Evolutionary conservation across 345 rosid species (phyloP).

Genomic region (Syzygium aromaticum): DNA sequence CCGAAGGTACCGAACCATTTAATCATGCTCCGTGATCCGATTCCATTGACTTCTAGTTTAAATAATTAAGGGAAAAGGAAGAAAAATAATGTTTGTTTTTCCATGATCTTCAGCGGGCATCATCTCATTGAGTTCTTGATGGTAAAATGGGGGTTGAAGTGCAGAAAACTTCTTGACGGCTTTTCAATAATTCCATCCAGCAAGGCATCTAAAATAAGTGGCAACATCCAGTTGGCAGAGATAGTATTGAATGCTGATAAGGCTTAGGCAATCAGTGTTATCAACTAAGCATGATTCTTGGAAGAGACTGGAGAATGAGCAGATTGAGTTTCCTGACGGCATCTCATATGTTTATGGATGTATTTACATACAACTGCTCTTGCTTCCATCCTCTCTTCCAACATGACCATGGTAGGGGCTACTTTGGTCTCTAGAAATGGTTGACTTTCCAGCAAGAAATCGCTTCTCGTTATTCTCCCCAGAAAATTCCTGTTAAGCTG

Average conservation of each 20-base stretch:
- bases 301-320: background rate
- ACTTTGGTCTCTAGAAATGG: background rate
- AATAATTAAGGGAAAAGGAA: too few species aligned
- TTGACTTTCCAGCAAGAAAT: background rate
- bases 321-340: background rate
- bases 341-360: background rate
- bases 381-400: background rate
- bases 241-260: slow-evolving; percentile 22
- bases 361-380: background rate
- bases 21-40: background rate
- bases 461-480: background rate
- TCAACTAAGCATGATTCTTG: background rate
- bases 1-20: slow-evolving; percentile 45
- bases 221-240: slow-evolving; percentile 77
- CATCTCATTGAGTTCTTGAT: slow-evolving; percentile 86
- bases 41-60: background rate
- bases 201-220: slow-evolving; percentile 54
- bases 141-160: slow-evolving; percentile 83
- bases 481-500: background rate
- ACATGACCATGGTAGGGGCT: background rate
- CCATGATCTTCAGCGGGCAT: slow-evolving; percentile 55
- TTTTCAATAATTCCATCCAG: slow-evolving; percentile 71
- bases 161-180: slow-evolving; percentile 65
- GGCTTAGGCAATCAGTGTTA: slow-evolving; percentile 7
- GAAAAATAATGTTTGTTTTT: background rate